A percentile compares a stretch with the other conserved stretches of the same genome.
Conservation (phyloP, 2,329 filamentous ascomycete species). For the Alternaria atra region DNA sequence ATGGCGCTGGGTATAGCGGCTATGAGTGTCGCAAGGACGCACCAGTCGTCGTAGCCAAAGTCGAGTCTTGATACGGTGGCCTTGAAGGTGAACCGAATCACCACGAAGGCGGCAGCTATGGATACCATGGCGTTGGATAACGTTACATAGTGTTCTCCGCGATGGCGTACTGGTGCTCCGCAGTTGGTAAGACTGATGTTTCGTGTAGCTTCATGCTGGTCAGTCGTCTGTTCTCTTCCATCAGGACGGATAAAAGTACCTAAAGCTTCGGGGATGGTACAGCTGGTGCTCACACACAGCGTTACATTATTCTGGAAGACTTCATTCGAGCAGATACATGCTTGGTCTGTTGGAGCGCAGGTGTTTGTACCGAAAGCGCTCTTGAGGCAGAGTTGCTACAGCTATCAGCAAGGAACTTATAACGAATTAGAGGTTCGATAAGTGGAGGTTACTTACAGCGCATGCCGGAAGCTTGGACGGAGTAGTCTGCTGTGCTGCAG, state of each 20-base stretch:
- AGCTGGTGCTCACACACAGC: constrained; percentile 26
- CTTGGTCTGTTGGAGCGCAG: constrained; percentile 29
- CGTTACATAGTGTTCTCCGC: constrained; percentile 43
- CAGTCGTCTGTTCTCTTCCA: neutral
- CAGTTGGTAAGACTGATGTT: constrained; percentile 54
- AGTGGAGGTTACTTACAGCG: constrained; percentile 23
- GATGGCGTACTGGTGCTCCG: constrained; percentile 51
- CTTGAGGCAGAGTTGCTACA: constrained; percentile 21
- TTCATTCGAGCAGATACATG: constrained; percentile 35
- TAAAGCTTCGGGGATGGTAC: constrained; percentile 35
- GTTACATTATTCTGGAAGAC: constrained; percentile 32
- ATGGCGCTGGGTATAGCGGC: constrained; percentile 37
- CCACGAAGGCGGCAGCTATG: constrained; percentile 47
- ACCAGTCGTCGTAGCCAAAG: constrained; percentile 53
- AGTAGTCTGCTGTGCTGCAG: constrained; percentile 10
- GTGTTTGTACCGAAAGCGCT: constrained; percentile 24
- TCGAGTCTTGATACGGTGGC: constrained; percentile 43
- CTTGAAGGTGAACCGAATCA: constrained; percentile 51
- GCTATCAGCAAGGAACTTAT: neutral
- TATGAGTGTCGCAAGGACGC: constrained; percentile 36
- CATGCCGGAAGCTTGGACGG: constrained; percentile 17
- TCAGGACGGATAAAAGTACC: constrained; percentile 16
- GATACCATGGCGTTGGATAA: constrained; percentile 47
- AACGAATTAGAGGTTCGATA: neutral
- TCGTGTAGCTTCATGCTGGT: constrained; percentile 45